These are phyloP conservation scores for Phallus indusiatus DNA, from an alignment of 768 basidiomycete genomes.

Conservation along the genomic window DNA sequence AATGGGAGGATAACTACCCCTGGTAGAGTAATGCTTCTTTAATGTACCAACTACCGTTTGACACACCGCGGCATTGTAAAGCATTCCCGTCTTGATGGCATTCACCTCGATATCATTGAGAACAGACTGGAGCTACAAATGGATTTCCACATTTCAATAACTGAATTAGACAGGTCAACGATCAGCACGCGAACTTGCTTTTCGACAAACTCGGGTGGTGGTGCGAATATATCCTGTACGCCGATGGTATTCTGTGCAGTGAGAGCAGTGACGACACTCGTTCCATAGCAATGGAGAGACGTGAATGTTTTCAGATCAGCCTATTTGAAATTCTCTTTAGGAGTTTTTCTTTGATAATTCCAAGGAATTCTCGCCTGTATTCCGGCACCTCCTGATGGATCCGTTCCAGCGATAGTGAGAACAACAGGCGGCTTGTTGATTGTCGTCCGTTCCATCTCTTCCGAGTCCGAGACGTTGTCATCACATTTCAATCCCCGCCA, in stretches of 20 bases:
- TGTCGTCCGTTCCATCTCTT: background rate
- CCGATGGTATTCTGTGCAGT: constrained; percentile 87
- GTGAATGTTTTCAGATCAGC: constrained; percentile 85
- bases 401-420: constrained; percentile 73
- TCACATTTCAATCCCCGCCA: background rate
- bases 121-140: constrained; percentile 57
- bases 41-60: constrained; percentile 44
- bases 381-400: constrained; percentile 80
- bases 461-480: background rate
- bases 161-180: background rate
- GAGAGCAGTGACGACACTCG: constrained; percentile 74
- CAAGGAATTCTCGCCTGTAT: constrained; percentile 61
- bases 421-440: constrained; percentile 25
- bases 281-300: constrained; percentile 68
- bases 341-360: background rate
- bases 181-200: constrained; percentile 51
- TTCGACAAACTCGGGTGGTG: constrained; percentile 59
- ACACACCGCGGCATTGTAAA: constrained; percentile 51
- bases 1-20: constrained; percentile 35
- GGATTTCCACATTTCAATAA: background rate
- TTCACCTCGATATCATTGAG: constrained; percentile 60
- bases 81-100: constrained; percentile 88
- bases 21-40: constrained; percentile 27
- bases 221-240: constrained; percentile 63
- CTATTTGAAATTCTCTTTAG: constrained; percentile 25